These are phyloP conservation scores for Rosellinia necatrix DNA, from an alignment of 2,329 filamentous ascomycete genomes.

Conservation along the genomic window DNA sequence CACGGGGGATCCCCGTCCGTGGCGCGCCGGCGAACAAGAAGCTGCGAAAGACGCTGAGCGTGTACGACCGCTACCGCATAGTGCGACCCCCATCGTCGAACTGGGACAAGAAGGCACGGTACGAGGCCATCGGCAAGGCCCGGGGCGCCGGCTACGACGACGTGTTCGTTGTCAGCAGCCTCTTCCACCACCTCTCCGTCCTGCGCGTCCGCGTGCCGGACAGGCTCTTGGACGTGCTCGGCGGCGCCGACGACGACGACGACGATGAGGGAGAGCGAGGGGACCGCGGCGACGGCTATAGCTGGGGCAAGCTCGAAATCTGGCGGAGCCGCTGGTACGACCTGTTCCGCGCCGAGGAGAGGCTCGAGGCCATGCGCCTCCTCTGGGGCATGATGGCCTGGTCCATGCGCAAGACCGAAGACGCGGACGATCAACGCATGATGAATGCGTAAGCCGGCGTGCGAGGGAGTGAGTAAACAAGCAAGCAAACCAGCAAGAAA, in stretches of 20 bases:
- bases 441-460: constrained; percentile 13
- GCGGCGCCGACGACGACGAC: constrained; percentile 46
- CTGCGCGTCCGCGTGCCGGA: constrained; percentile 63
- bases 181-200: constrained; percentile 66
- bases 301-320: constrained; percentile 59
- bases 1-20: constrained; percentile 32
- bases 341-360: constrained; percentile 58
- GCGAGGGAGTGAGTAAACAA: background rate
- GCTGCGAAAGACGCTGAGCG: constrained; percentile 57
- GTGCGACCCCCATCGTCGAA: constrained; percentile 59
- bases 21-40: constrained; percentile 49
- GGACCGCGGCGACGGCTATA: constrained; percentile 37
- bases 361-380: constrained; percentile 60
- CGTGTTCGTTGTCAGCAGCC: constrained; percentile 62
- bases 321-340: constrained; percentile 67
- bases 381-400: constrained; percentile 66
- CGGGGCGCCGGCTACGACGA: constrained; percentile 59
- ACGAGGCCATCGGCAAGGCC: constrained; percentile 59
- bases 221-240: constrained; percentile 56
- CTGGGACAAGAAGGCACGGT: constrained; percentile 65
- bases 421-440: constrained; percentile 16
- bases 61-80: constrained; percentile 69
- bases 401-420: constrained; percentile 56
- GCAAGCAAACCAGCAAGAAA: too few relatives aligned
- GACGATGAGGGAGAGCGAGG: background rate